Conservation (phyloP, 2,329 filamentous ascomycete genomes). For the Apiospora marii region DNA sequence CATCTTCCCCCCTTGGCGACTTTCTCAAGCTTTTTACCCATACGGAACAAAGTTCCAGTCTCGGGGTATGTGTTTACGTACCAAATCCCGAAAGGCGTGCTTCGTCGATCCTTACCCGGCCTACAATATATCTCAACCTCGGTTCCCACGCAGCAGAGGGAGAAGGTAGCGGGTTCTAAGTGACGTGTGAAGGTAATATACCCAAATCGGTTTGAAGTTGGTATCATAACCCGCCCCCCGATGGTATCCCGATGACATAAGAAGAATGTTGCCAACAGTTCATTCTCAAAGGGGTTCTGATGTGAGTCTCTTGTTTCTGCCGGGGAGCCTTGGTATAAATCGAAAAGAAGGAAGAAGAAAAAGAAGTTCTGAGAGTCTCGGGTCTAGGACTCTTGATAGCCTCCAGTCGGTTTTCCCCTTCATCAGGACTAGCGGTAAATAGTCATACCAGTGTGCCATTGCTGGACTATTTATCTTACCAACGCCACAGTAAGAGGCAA, state of each 20-base stretch:
- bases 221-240: too few relatives aligned
- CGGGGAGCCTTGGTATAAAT: too few relatives aligned
- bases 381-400: neutral
- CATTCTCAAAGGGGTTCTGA: neutral
- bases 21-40: neutral
- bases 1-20: neutral
- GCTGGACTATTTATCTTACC: too few relatives aligned
- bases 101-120: neutral
- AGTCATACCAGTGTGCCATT: too few relatives aligned
- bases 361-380: neutral
- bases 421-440: too few relatives aligned
- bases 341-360: neutral
- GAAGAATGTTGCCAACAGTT: too few relatives aligned
- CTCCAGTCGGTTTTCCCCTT: neutral
- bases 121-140: neutral
- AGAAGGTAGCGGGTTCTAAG: too few relatives aligned
- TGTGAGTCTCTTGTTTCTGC: too few relatives aligned
- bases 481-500: neutral
- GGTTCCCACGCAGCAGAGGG: too few relatives aligned
- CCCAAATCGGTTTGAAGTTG: too few relatives aligned
- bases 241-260: too few relatives aligned
- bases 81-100: neutral
- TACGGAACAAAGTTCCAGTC: neutral
- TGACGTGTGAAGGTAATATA: too few relatives aligned
- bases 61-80: neutral